Conservation (phyloP, 2,329 filamentous ascomycete species). For the Colletotrichum theobromicola region DNA sequence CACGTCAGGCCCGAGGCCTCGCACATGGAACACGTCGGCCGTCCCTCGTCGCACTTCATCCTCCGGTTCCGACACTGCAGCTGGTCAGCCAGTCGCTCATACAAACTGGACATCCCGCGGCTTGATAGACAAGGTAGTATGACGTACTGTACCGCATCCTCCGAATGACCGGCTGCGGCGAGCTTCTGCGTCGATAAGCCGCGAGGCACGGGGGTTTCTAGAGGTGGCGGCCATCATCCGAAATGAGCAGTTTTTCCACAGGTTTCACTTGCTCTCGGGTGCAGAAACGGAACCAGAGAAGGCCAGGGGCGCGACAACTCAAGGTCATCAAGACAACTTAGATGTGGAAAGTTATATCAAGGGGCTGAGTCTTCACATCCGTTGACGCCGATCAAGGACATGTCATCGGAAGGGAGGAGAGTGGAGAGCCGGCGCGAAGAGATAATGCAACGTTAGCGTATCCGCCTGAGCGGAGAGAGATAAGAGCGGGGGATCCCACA, state of each 20-base stretch:
- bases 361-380: neutral
- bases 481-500: neutral
- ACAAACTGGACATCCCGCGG: neutral
- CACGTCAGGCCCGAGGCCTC: constrained; percentile 30
- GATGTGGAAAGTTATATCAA: neutral
- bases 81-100: neutral
- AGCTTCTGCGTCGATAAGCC: neutral
- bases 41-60: constrained; percentile 41
- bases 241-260: neutral
- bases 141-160: constrained; percentile 14
- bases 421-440: neutral
- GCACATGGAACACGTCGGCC: constrained; percentile 37
- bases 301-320: neutral
- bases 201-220: neutral
- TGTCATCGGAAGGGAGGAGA: neutral
- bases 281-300: neutral
- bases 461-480: neutral
- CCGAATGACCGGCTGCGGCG: constrained; percentile 28
- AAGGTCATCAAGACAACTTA: neutral
- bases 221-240: neutral
- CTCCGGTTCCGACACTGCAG: constrained; percentile 39
- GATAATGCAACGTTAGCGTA: neutral
- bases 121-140: neutral
- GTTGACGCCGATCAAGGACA: neutral
- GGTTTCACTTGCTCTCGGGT: neutral